A percentile compares a stretch with the other conserved stretches of the same genome.
Conservation (phyloP, 805 yeast species). For the Ogataea neopini region DNA sequence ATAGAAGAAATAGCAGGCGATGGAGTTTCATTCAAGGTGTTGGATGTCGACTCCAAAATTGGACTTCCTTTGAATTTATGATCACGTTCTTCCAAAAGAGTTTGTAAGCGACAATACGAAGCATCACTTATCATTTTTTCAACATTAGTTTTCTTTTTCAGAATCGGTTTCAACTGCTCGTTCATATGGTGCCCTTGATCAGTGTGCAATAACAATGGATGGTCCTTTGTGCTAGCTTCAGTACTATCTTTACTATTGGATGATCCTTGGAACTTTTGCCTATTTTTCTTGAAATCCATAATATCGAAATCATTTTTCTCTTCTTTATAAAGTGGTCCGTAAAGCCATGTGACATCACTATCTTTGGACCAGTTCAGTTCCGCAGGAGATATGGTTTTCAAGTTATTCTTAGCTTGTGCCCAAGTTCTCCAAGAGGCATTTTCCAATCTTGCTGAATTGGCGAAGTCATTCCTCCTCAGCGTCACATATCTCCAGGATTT, state of each 20-base stretch:
- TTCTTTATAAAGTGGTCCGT: constrained; percentile 67
- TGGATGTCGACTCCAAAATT: constrained; percentile 32
- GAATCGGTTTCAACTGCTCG: constrained; percentile 70
- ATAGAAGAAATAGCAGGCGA: constrained; percentile 20
- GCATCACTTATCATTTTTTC: constrained; percentile 73
- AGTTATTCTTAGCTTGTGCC: constrained; percentile 80
- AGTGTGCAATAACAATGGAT: constrained; percentile 6
- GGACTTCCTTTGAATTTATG: constrained; percentile 35
- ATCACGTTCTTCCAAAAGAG: constrained; percentile 33
- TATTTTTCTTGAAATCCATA: constrained; percentile 19
- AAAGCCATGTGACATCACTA: constrained; percentile 95
- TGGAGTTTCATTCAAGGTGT: constrained; percentile 19
- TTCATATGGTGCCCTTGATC: constrained; percentile 16
- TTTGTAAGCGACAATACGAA: constrained; percentile 35
- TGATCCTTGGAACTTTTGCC: constrained; percentile 10
- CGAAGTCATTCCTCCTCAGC: constrained; percentile 76
- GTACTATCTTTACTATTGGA: constrained; percentile 2
- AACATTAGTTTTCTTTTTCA: constrained; percentile 82
- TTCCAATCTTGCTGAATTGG: constrained; percentile 74
- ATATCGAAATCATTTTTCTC: constrained; percentile 23
- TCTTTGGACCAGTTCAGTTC: constrained; percentile 96
- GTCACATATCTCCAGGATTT: constrained; percentile 96
- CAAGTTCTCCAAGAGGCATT: constrained; percentile 96
- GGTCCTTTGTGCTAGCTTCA: not conserved
- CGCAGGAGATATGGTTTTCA: constrained; percentile 85